Conservation (phyloP, 495 filamentous ascomycete species). For the Xylaria curta region DNA sequence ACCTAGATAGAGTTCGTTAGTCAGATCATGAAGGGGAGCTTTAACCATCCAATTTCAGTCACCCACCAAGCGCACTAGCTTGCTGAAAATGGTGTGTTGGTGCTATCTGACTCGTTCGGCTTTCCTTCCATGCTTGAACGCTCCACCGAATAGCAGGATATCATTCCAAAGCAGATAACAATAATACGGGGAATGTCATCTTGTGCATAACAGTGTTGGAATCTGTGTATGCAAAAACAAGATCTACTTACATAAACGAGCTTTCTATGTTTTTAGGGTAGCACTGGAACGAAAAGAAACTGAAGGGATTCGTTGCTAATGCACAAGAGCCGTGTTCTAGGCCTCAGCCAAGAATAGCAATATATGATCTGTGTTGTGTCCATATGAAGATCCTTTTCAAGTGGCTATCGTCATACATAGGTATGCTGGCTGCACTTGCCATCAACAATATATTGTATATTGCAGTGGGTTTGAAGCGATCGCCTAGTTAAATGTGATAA, state of each 20-base stretch:
- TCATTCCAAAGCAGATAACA: background rate
- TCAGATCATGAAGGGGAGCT: constrained; percentile 16
- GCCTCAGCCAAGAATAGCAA: background rate
- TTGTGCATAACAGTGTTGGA: background rate
- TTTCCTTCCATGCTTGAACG: background rate
- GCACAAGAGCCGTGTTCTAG: background rate
- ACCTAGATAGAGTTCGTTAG: constrained; percentile 3
- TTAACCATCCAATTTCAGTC: background rate
- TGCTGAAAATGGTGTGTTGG: background rate
- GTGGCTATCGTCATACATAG: background rate
- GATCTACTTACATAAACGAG: background rate
- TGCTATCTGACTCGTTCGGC: constrained; percentile 8
- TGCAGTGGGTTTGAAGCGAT: constrained; percentile 10
- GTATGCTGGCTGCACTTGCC: constrained; percentile 5
- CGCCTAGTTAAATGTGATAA: background rate
- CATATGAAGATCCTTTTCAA: background rate
- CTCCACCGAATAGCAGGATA: background rate
- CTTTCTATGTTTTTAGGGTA: background rate
- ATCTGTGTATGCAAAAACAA: background rate
- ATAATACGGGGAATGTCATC: background rate
- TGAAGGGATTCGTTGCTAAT: background rate
- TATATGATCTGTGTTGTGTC: background rate
- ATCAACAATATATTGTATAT: background rate
- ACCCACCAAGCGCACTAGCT: background rate
- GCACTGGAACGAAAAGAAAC: background rate